A percentile compares a stretch with the other conserved stretches of the same genome.
These are phyloP conservation scores for Candida dajiaensis DNA, from an alignment of 805 yeast genomes.

Conservation along the genomic window DNA sequence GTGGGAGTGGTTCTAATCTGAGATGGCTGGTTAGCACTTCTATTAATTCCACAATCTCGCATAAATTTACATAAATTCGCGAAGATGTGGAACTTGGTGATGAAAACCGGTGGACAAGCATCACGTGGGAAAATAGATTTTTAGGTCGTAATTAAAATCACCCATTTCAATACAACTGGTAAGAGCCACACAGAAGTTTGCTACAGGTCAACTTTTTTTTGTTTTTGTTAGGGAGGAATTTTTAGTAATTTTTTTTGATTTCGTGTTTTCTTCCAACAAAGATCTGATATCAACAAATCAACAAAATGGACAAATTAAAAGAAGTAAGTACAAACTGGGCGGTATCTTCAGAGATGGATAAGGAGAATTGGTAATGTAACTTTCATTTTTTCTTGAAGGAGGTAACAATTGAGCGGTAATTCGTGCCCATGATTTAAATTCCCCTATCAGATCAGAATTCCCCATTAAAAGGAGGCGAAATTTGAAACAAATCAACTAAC, in stretches of 20 bases:
- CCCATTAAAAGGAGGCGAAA: conserved; percentile 1
- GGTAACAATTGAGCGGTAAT: no score
- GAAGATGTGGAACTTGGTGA: no score
- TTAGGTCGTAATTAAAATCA: background rate
- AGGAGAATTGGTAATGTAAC: background rate
- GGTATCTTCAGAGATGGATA: background rate
- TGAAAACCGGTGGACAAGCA: background rate
- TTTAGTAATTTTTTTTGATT: conserved; percentile 1
- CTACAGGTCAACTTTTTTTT: background rate
- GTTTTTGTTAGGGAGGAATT: background rate
- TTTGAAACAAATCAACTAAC: background rate
- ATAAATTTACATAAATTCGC: background rate
- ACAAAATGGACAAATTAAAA: conserved; percentile 21
- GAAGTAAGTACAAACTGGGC: conserved; percentile 15
- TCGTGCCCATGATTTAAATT: background rate
- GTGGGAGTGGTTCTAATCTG: background rate
- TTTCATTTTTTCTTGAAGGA: no score
- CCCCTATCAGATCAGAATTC: background rate
- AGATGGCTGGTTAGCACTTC: conserved; percentile 6
- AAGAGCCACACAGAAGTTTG: background rate
- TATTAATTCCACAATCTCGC: background rate
- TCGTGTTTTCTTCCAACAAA: background rate
- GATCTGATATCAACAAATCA: background rate
- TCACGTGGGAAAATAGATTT: no score
- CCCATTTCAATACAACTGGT: no score